phyloP scores from a whole-genome alignment of 176 grass and related monocot species.

The Typha latifolia region DNA sequence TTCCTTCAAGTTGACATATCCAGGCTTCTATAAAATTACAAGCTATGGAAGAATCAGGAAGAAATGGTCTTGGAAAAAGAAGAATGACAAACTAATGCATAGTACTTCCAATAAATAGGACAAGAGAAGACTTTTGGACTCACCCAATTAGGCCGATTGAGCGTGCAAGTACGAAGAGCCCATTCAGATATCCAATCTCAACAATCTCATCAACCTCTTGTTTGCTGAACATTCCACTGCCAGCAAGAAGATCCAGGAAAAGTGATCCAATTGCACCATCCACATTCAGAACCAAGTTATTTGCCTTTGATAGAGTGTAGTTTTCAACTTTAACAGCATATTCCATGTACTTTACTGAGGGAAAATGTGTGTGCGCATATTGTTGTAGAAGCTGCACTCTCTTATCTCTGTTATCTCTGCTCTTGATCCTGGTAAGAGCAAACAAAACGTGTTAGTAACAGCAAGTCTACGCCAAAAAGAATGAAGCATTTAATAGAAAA shows the following conservation, averaged over 20 bases:
- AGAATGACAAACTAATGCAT: too few species aligned
- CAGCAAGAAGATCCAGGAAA: constrained; percentile 77
- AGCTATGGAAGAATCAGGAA: too few species aligned
- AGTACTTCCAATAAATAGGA: too few species aligned
- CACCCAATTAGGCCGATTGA: constrained; percentile 93
- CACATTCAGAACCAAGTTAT: constrained; percentile 19
- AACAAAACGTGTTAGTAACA: background rate
- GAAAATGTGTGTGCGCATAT: constrained; percentile 91
- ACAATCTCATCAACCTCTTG: constrained; percentile 94
- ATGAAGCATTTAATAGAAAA: too few species aligned
- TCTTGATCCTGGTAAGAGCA: constrained; percentile 67
- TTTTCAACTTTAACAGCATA: constrained; percentile 84
- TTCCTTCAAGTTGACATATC: too few species aligned
- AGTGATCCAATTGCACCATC: constrained; percentile 65
- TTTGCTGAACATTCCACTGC: constrained; percentile 98
- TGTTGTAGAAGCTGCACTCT: constrained; percentile 88
- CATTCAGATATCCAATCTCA: constrained; percentile 92
- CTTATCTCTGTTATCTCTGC: constrained; percentile 97
- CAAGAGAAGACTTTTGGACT: background rate
- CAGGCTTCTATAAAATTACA: too few species aligned
- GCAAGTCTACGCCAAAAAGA: too few species aligned
- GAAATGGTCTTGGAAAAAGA: too few species aligned
- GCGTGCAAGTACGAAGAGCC: constrained; percentile 91
- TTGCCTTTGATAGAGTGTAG: constrained; percentile 88
- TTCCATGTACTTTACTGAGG: constrained; percentile 89